Conservation (phyloP, 768 basidiomycete genomes). For the Phanerochaete sordida region DNA sequence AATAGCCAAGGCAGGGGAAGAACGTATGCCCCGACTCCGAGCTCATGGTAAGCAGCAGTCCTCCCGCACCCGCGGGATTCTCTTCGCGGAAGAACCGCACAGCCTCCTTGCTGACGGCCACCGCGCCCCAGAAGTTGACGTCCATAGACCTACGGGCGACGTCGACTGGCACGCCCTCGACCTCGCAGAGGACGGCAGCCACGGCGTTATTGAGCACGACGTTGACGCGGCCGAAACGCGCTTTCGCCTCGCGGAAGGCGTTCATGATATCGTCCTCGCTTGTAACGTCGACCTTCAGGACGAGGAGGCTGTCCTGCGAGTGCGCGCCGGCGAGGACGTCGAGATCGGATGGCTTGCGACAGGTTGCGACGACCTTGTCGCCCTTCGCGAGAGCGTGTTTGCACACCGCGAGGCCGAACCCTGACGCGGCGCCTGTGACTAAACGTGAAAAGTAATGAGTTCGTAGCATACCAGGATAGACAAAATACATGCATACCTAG, state of each 20-base stretch:
- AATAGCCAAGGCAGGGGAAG: conserved; percentile 2
- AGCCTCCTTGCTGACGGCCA: conserved; percentile 11
- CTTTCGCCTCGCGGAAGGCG: conserved; percentile 32
- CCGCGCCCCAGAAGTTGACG: conserved; percentile 25
- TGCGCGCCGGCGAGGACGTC: no score
- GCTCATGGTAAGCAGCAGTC: conserved; percentile 5
- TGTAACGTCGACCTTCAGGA: conserved; percentile 38
- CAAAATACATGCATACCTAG: no score
- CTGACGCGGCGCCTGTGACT: conserved; percentile 41
- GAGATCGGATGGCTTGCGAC: conserved; percentile 35
- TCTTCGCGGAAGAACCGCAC: conserved; percentile 34
- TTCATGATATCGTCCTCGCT: conserved; percentile 26
- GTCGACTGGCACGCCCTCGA: conserved; percentile 34
- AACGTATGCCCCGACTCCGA: background rate
- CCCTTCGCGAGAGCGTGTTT: conserved; percentile 33
- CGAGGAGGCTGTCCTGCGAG: conserved; percentile 29
- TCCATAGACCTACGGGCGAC: conserved; percentile 36
- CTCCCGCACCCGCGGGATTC: conserved; percentile 32
- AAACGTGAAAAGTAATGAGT: no score
- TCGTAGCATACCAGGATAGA: no score
- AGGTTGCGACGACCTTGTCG: conserved; percentile 40
- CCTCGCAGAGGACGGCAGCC: conserved; percentile 28
- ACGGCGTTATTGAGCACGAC: conserved; percentile 45
- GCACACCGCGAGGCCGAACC: conserved; percentile 33
- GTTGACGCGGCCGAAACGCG: conserved; percentile 41